These are phyloP conservation scores for Trichoderma endophyticum DNA, from an alignment of 2,329 filamentous ascomycete species.

Conservation along the genomic window DNA sequence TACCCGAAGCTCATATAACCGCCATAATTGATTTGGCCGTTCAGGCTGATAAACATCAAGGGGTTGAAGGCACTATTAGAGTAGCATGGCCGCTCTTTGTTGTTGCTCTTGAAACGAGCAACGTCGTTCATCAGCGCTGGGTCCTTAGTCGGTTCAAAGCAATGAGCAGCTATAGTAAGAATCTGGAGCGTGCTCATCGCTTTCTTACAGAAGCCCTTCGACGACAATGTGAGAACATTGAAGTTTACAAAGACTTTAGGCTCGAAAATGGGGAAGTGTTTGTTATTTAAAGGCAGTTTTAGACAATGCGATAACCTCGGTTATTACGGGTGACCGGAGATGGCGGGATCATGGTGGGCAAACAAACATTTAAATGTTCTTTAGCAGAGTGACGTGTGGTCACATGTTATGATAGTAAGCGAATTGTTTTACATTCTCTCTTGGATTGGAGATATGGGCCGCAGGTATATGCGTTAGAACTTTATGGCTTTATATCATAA, in stretches of 20 bases:
- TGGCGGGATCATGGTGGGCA: background rate
- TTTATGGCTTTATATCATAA: background rate
- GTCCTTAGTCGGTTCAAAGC: conserved; percentile 31
- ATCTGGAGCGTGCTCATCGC: conserved; percentile 30
- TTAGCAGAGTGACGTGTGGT: background rate
- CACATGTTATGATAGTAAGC: background rate
- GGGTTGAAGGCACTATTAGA: conserved; percentile 31
- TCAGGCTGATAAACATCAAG: conserved; percentile 33
- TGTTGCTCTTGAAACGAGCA: conserved; percentile 35
- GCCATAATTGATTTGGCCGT: conserved; percentile 34
- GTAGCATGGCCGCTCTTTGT: conserved; percentile 36
- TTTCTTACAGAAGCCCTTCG: conserved; percentile 28
- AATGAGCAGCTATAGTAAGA: conserved; percentile 32
- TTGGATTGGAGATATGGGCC: background rate
- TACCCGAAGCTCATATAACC: conserved; percentile 28
- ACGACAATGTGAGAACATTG: conserved; percentile 20
- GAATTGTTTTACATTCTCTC: background rate
- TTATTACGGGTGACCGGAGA: background rate
- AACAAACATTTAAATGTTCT: background rate
- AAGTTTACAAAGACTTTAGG: background rate
- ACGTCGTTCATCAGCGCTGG: conserved; percentile 33
- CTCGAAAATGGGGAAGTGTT: background rate
- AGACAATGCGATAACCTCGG: background rate
- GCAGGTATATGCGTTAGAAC: background rate
- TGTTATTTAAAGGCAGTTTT: background rate